Base-by-base conservation (phyloP, 371 early-diverging fungal species). In the Chytridiales sp. region DNA sequence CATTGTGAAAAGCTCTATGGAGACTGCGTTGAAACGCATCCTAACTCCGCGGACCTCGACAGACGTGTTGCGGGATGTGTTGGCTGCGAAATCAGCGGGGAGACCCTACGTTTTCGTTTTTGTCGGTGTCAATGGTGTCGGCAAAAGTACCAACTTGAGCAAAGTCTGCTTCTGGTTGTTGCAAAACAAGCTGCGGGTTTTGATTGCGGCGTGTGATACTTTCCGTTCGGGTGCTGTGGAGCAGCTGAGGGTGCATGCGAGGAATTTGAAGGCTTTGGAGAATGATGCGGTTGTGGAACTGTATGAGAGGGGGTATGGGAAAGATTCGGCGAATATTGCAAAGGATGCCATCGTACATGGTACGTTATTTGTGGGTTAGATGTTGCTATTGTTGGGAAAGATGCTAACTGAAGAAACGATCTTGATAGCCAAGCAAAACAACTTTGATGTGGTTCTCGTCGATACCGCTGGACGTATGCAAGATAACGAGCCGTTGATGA, bases 391-490 rank as follows among this genome's bases (percentile, higher is more conserved):
- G 29, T 46, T 46, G 54, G 3, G 9, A 9, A 17, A 1, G 15
- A 49, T 8, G 2, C 35, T 47, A 15, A 15, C 34, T 11, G 13
- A 2, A 43, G 56, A 30, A 19, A 26, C 11, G 8, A 21, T 24
- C 43, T n/a, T 21, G 32, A 8, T 48, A 67, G 70, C 68, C 11
- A 62, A 64, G 22, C 43, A 49, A 24, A 79, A 95, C 43, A 76
- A 80, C 1, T 98, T 91, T 70, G 99, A 99, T 76, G 98, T 98
- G 5, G 97, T 99, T 8, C 78, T 99, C 41, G 92, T 99, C 36
- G 99, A 99, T 74, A 99, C 99, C 1, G 99, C 99, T 11, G 99
- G 99, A 5, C 86, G 99, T 54, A 99, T 99, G 99, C 99, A 99
- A 69, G 96, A 97, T 67, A 99, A 99, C 61, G 94, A 92, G 69